These are phyloP conservation scores for Ambrosiella cleistominuta DNA, from an alignment of 2,329 filamentous ascomycete species.

Conservation along the genomic window DNA sequence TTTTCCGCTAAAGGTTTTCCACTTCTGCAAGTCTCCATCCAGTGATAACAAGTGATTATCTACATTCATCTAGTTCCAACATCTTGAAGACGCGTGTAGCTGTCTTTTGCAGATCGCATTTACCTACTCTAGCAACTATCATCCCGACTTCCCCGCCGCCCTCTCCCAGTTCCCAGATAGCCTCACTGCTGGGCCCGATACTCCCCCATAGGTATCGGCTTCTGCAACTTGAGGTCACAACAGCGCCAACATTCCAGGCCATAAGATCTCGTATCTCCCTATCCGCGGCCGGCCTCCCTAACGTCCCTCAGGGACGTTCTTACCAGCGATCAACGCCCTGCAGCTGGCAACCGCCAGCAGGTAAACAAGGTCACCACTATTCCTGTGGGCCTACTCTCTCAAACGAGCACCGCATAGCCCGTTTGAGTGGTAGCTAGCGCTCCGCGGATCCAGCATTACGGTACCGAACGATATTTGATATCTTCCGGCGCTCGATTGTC, in stretches of 20 bases:
- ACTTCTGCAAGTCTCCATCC: neutral
- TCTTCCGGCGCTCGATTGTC: constrained; percentile 8
- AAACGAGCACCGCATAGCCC: constrained; percentile 84
- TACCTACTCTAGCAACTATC: neutral
- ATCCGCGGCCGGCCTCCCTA: constrained; percentile 82
- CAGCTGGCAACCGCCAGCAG: constrained; percentile 80
- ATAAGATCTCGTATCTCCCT: constrained; percentile 64
- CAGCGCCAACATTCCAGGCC: constrained; percentile 74
- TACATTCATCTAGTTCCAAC: neutral
- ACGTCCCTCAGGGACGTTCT: constrained; percentile 54
- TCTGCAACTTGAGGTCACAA: constrained; percentile 46
- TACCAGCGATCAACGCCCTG: constrained; percentile 27
- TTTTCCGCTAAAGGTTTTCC: neutral
- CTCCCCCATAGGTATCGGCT: constrained; percentile 66
- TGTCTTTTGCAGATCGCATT: neutral
- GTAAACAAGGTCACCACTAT: constrained; percentile 33
- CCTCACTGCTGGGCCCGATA: constrained; percentile 61
- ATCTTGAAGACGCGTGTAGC: neutral
- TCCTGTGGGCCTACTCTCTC: constrained; percentile 96
- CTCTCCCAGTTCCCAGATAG: constrained; percentile 15
- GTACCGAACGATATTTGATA: constrained; percentile 6
- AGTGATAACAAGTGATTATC: neutral
- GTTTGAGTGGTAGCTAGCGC: constrained; percentile 97
- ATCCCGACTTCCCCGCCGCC: constrained; percentile 16
- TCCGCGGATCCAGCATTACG: constrained; percentile 47